These are phyloP conservation scores for Pyrus communis DNA, from an alignment of 306 rosid genomes.

Conservation along the genomic window DNA sequence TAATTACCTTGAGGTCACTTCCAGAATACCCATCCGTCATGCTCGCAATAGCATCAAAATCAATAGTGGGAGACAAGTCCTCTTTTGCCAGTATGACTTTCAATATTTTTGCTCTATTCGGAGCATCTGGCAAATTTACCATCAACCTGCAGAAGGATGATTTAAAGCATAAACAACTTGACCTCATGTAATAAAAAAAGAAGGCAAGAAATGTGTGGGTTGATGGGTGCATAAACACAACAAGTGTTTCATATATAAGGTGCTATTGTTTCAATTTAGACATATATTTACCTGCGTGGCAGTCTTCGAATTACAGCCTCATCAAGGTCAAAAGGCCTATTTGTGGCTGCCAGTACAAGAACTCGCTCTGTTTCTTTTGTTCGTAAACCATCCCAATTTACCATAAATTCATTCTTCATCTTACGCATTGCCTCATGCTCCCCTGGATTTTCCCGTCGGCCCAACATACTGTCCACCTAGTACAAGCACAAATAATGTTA, in stretches of 20 bases:
- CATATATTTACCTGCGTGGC: slow-evolving; percentile 70
- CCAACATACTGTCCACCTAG: slow-evolving; percentile 99
- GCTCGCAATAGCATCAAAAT: slow-evolving; percentile 75
- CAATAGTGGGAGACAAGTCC: slow-evolving; percentile 71
- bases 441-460: slow-evolving; percentile 98
- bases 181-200: not conserved
- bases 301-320: slow-evolving; percentile 99
- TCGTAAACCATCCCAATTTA: slow-evolving; percentile 99
- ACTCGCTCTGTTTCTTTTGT: slow-evolving; percentile 96
- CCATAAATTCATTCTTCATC: slow-evolving; percentile 99
- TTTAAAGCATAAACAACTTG: slow-evolving; percentile 1
- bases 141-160: slow-evolving; percentile 62
- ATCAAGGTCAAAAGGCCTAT: slow-evolving; percentile 96
- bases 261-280: slow-evolving; percentile 8
- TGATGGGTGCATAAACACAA: not conserved
- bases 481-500: slow-evolving; percentile 18
- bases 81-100: slow-evolving; percentile 92
- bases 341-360: slow-evolving; percentile 97
- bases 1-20: slow-evolving; percentile 81
- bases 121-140: slow-evolving; percentile 98
- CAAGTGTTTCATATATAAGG: not conserved
- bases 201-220: not conserved
- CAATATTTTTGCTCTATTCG: slow-evolving; percentile 84
- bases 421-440: slow-evolving; percentile 99
- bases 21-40: slow-evolving; percentile 99